phyloP scores from a whole-genome alignment of 129 eudicot species.

The Chrysanthemum lavandulifolium region DNA sequence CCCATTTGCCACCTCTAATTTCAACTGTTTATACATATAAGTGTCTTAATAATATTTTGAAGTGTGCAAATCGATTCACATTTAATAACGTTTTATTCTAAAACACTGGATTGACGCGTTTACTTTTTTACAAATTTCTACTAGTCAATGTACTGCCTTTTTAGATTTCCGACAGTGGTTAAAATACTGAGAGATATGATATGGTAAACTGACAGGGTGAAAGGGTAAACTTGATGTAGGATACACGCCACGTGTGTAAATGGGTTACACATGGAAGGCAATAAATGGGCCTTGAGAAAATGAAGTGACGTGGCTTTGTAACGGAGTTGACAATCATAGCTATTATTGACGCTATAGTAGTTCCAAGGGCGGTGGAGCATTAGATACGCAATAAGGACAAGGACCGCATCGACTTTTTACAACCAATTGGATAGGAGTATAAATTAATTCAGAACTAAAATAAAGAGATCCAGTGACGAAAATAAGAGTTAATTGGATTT shows the following conservation, averaged over 20 bases:
- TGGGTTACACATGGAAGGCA: background rate
- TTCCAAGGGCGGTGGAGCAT: conserved; percentile 61
- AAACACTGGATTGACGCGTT: conserved; percentile 5
- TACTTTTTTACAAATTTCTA: conserved; percentile 11
- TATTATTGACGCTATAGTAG: conserved; percentile 28
- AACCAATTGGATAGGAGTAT: background rate
- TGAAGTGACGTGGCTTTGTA: background rate
- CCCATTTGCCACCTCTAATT: too few species aligned
- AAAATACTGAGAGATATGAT: conserved; percentile 20
- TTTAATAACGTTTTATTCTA: background rate
- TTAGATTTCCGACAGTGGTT: conserved; percentile 35
- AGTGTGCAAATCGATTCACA: too few species aligned
- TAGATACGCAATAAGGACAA: conserved; percentile 33
- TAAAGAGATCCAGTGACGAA: too few species aligned
- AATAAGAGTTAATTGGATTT: too few species aligned
- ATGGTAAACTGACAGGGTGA: conserved; percentile 2
- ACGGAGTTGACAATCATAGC: conserved; percentile 15
- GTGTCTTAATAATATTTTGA: too few species aligned
- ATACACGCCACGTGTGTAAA: conserved; percentile 31
- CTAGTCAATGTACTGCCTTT: background rate
- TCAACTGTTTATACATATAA: too few species aligned
- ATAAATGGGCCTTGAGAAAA: conserved; percentile 18
- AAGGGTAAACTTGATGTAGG: background rate
- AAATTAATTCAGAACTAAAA: too few species aligned
- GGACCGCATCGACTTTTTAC: conserved; percentile 21